These are phyloP conservation scores for Eutreptiella sp. DNA, from an alignment of 208 protist genomes.

Conservation along the genomic window DNA sequence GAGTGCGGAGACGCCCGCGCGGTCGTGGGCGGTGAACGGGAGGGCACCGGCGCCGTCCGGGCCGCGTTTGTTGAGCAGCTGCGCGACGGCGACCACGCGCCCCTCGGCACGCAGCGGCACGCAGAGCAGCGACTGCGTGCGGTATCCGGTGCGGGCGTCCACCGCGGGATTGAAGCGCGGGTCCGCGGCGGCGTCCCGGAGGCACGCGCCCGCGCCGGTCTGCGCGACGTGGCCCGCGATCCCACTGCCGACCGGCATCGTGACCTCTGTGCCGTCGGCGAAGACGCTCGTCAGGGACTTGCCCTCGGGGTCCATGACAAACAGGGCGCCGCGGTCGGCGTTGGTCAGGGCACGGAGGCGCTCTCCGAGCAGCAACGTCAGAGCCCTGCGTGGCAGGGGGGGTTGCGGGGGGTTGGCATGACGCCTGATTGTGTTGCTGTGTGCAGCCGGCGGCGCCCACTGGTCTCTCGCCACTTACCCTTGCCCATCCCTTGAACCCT, in stretches of 20 bases:
- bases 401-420: too few species aligned
- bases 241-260: conserved; percentile 56
- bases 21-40: too few species aligned
- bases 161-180: conserved; percentile 60
- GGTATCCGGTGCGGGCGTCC: conserved; percentile 60
- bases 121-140: too few species aligned
- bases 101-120: conserved; percentile 12
- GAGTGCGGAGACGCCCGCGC: too few species aligned
- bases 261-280: conserved; percentile 57
- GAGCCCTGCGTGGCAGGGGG: too few species aligned
- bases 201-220: conserved; percentile 54
- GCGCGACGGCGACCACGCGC: conserved; percentile 11
- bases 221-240: conserved; percentile 63
- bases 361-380: too few species aligned
- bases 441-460: too few species aligned
- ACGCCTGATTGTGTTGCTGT: too few species aligned
- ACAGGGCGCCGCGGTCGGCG: conserved; percentile 28
- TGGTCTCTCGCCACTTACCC: too few species aligned
- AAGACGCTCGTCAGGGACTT: conserved; percentile 7
- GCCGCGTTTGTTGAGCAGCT: conserved; percentile 22
- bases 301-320: conserved; percentile 22
- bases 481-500: too few species aligned
- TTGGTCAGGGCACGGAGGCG: too few species aligned
- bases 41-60: too few species aligned
- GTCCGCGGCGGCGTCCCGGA: conserved; percentile 61